Base-by-base conservation (phyloP, 1,284 basidiomycete species). In the Coniferiporia sulphurascens region DNA sequence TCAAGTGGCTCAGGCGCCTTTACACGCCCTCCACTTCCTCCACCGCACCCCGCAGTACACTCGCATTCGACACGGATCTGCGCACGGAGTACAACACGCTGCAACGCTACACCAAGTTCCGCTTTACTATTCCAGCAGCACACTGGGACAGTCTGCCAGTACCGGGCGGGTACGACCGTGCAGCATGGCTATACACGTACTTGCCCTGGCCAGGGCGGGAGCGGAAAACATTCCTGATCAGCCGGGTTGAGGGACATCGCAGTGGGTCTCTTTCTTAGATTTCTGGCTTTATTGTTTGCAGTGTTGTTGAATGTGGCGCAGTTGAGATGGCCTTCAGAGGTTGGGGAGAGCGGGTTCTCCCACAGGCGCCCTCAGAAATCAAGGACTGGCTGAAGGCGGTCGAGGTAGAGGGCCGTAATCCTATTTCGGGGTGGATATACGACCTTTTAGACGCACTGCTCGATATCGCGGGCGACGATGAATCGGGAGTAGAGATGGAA, bases 1-100 rank as follows among this genome's bases (percentile, higher is more conserved):
- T 60, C 0, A 63, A 63, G 36, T 60, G 58, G 55, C 44, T 63
- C 19, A 46, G 22, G n/a, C 55, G 62, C 12, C 21, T 52, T 6
- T 52, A 36, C 41, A 34, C 13, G 15, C 46, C 36, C 32, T n/a
- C 48, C 32, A 17, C 32, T 17, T 13, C 35, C 35, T 19, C 54
- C 9, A 15, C 15, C 9, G n/a, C 17, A 15, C 54, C 48, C 35
- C 54, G 48, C 17, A 19, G 46, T 35, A 27, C 46, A 22, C 34
- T 49, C 22, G n/a, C 54, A 2, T 56, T 21, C 3, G 48, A 60
- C 4, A 5, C 27, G 27, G 50, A 53, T 19, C 35, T 59, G 15
- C 44, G 46, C 17, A 54, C 60, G 8, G 44, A 52, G n/a, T 62
- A 62, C 32, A 45, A 48, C 17, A 55, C 55, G 5, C 9, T 7